Conservation (phyloP, 805 yeast species). For the Alloascoidea africana region DNA sequence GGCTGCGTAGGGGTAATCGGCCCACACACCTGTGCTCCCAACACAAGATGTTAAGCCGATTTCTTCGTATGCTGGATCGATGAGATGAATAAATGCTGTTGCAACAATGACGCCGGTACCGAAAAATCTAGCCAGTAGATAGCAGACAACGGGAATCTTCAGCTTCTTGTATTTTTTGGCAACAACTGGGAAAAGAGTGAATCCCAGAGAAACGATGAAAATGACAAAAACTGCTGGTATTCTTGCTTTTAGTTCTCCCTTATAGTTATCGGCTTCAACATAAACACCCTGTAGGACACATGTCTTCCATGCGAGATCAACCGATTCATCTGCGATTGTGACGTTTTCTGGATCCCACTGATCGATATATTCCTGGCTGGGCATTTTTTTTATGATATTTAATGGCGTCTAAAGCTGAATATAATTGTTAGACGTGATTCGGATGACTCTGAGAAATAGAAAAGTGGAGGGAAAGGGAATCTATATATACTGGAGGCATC, state of each 20-base stretch:
- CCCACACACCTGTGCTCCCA: conserved; percentile 29
- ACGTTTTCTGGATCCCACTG: conserved; percentile 1
- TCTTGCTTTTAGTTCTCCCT: conserved; percentile 29
- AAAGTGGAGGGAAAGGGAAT: too few species aligned
- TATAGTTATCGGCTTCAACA: conserved; percentile 24
- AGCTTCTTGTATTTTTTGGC: conserved; percentile 12
- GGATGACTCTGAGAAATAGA: too few species aligned
- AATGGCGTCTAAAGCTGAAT: too few species aligned
- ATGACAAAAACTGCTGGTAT: conserved; percentile 50
- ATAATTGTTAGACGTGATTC: too few species aligned
- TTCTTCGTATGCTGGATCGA: conserved; percentile 19
- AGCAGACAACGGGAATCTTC: conserved; percentile 17
- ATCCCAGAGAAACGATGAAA: conserved; percentile 28
- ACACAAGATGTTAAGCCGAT: conserved; percentile 22
- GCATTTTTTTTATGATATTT: too few species aligned
- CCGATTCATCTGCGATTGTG: neutral
- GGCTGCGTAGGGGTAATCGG: conserved; percentile 39
- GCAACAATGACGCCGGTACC: conserved; percentile 80
- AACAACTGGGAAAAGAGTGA: conserved; percentile 28
- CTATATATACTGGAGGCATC: too few species aligned
- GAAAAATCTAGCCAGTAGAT: conserved; percentile 23
- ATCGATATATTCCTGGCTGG: neutral
- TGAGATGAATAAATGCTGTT: conserved; percentile 64
- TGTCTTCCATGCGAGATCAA: conserved; percentile 21
- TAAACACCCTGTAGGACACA: conserved; percentile 27